Evolutionary conservation across 202 grass and related monocot genomes (phyloP).

Genomic region (Zoysia matrella): DNA sequence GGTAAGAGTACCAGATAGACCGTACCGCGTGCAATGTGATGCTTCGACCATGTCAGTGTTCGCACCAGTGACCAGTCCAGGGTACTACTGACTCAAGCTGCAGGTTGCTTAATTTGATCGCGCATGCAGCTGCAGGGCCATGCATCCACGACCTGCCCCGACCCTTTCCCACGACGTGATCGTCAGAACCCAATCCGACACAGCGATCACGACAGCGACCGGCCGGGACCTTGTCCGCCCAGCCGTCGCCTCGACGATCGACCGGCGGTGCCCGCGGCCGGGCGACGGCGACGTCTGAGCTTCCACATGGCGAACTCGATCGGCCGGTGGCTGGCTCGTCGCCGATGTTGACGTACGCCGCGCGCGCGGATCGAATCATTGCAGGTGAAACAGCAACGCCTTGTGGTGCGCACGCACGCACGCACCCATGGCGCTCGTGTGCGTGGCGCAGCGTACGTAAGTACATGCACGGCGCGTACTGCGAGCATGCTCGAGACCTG

Average conservation of each 20-base stretch:
- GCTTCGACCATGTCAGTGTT: too few species aligned
- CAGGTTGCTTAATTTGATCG: too few species aligned
- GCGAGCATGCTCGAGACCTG: background rate
- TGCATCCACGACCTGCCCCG: background rate
- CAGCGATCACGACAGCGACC: background rate
- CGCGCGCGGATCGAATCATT: conserved; percentile 45
- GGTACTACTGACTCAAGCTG: too few species aligned
- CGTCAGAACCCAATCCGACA: background rate
- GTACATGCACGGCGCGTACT: background rate
- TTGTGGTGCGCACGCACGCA: background rate
- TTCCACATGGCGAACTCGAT: conserved; percentile 58
- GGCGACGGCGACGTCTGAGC: conserved; percentile 59
- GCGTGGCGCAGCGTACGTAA: conserved; percentile 30
- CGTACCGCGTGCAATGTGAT: background rate
- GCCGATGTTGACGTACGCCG: conserved; percentile 24
- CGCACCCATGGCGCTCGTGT: conserved; percentile 31
- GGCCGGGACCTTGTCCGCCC: conserved; percentile 1
- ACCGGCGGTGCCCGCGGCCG: conserved; percentile 1
- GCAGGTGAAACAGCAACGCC: conserved; percentile 14
- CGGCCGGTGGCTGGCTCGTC: conserved; percentile 52
- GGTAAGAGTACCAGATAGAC: conserved; percentile 1
- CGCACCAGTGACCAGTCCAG: background rate
- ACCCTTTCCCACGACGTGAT: background rate
- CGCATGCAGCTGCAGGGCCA: background rate
- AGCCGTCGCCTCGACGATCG: background rate